Percentiles rank a stretch among this genome's conserved stretches.
phyloP scores from a whole-genome alignment of 2,329 filamentous ascomycete genomes.

The Pseudogymnoascus sp. region DNA sequence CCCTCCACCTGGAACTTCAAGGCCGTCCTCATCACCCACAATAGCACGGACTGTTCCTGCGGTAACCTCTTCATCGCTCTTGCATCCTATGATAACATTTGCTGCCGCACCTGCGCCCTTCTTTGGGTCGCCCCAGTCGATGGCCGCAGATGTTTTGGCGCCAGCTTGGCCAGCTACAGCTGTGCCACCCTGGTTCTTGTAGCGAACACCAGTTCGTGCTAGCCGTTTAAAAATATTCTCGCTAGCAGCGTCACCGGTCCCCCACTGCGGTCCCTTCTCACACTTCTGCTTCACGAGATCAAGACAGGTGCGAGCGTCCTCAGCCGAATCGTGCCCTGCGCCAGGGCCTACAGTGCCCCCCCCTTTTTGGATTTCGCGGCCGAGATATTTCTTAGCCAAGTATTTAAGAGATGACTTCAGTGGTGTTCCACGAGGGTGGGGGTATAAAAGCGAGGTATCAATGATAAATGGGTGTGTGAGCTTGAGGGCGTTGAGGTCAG shows the following conservation, averaged over 20 bases:
- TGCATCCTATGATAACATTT: slow-evolving; percentile 48
- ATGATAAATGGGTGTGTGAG: slow-evolving; percentile 88
- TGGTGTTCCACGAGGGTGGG: slow-evolving; percentile 81
- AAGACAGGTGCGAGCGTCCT: slow-evolving; percentile 84
- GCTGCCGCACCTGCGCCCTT: slow-evolving; percentile 50
- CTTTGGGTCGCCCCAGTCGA: slow-evolving; percentile 83
- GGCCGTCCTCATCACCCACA: slow-evolving; percentile 48
- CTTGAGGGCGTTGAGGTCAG: slow-evolving; percentile 74
- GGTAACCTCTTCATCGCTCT: slow-evolving; percentile 50
- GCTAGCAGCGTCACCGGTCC: slow-evolving; percentile 64
- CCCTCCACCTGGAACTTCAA: slow-evolving; percentile 49
- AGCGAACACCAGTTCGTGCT: slow-evolving; percentile 51
- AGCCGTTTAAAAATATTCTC: slow-evolving; percentile 89
- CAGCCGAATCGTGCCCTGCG: slow-evolving; percentile 78
- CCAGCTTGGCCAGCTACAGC: slow-evolving; percentile 47
- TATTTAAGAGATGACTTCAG: slow-evolving; percentile 88
- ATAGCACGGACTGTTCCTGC: slow-evolving; percentile 49
- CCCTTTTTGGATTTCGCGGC: slow-evolving; percentile 78
- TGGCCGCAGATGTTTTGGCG: slow-evolving; percentile 61
- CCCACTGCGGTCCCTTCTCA: slow-evolving; percentile 84
- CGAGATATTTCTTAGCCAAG: slow-evolving; percentile 77
- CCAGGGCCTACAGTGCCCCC: slow-evolving; percentile 42
- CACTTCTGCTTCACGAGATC: slow-evolving; percentile 94
- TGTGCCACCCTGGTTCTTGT: slow-evolving; percentile 52
- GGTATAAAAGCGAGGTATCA: slow-evolving; percentile 84